A percentile compares a stretch with the other conserved stretches of the same genome.
Conservation (phyloP, 805 yeast species). For the Candida manassasensis region DNA sequence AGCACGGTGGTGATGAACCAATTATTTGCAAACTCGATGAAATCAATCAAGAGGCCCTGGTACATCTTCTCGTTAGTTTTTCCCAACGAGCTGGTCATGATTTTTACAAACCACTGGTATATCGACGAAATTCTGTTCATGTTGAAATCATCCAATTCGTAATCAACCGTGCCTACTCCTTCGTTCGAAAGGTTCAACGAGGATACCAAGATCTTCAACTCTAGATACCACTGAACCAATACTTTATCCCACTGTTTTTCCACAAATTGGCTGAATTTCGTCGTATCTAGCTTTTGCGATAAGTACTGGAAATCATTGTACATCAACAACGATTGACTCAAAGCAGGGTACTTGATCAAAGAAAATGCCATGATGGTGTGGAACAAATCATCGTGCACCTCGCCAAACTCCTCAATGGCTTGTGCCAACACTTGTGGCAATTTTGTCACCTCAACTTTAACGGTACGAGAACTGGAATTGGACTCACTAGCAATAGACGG, state of each 20-base stretch:
- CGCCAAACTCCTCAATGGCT: slow-evolving; percentile 21
- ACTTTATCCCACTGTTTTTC: slow-evolving; percentile 18
- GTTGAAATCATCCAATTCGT: slow-evolving; percentile 16
- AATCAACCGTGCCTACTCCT: slow-evolving; percentile 11
- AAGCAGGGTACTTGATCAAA: slow-evolving; percentile 27
- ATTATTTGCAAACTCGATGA: slow-evolving; percentile 25
- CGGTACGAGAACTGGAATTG: slow-evolving; percentile 2
- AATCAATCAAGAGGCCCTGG: slow-evolving; percentile 19
- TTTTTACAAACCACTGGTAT: slow-evolving; percentile 18
- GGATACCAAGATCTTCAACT: slow-evolving; percentile 13
- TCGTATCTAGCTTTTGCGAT: slow-evolving; percentile 9
- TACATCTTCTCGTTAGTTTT: slow-evolving; percentile 25
- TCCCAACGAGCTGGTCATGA: slow-evolving; percentile 9
- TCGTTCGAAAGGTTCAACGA: slow-evolving; percentile 14
- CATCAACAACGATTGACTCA: slow-evolving; percentile 28
- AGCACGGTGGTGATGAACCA: slow-evolving; percentile 24
- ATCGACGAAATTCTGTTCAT: slow-evolving; percentile 16
- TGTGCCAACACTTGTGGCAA: slow-evolving; percentile 19
- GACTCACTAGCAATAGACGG: no score
- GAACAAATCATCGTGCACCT: slow-evolving; percentile 15
- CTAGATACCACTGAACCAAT: slow-evolving; percentile 14
- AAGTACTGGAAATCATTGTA: slow-evolving; percentile 32
- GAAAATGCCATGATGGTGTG: slow-evolving; percentile 29
- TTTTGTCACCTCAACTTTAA: slow-evolving; percentile 17
- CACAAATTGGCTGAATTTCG: slow-evolving; percentile 14